phyloP scores from a whole-genome alignment of 164 flowering plant species.

The Nymphaea thermarum region DNA sequence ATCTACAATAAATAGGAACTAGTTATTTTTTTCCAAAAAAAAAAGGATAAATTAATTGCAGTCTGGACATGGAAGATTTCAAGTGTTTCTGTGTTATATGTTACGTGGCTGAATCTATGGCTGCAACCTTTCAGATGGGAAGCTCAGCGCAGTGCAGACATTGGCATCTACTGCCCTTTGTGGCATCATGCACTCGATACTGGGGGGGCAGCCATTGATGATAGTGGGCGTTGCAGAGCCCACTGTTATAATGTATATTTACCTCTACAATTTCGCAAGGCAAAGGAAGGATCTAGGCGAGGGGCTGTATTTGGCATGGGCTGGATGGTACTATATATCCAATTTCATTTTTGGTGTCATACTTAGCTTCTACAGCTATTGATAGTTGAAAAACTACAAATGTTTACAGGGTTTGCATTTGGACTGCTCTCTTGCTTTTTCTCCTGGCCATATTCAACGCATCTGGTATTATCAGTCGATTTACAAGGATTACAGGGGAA shows the following conservation, averaged over 20 bases:
- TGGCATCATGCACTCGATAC: conserved; percentile 45
- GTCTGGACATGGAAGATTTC: too few species aligned
- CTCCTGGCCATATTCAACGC: conserved; percentile 52
- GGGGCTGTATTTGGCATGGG: conserved; percentile 44
- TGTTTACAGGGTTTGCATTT: conserved; percentile 39
- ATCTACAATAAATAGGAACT: too few species aligned
- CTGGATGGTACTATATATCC: conserved; percentile 35
- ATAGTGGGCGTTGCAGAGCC: conserved; percentile 63
- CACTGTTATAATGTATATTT: conserved; percentile 55
- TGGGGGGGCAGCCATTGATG: conserved; percentile 58
- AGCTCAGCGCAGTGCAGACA: conserved; percentile 47
- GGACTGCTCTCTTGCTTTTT: conserved; percentile 44
- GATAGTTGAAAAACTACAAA: not conserved
- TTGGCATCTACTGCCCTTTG: conserved; percentile 57
- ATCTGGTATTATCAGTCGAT: conserved; percentile 28
- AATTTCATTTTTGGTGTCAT: not conserved
- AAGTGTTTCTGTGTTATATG: too few species aligned
- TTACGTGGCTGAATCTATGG: too few species aligned
- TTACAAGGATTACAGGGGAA: conserved; percentile 56
- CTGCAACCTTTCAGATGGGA: conserved; percentile 25
- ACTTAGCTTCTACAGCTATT: not conserved
- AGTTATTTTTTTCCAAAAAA: too few species aligned
- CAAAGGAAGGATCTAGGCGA: conserved; percentile 22
- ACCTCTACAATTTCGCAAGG: conserved; percentile 35
- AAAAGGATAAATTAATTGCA: too few species aligned